These are phyloP conservation scores for Colletotrichum theobromicola DNA, from an alignment of 2,329 filamentous ascomycete species.

Conservation along the genomic window DNA sequence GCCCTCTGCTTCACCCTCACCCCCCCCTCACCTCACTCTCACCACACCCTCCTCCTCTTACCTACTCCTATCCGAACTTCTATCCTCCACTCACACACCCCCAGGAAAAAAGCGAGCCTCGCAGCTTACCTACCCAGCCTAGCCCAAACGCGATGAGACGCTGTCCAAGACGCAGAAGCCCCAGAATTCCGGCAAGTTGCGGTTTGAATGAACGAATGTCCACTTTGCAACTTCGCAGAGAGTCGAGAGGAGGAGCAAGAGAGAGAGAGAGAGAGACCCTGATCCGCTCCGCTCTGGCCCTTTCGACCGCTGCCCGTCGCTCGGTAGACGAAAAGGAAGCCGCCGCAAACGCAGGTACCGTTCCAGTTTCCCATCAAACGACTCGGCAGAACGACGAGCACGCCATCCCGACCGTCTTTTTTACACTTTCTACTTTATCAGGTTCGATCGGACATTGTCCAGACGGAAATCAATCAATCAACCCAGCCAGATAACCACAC, in stretches of 20 bases:
- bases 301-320: background rate
- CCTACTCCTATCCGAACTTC: background rate
- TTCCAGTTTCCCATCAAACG: background rate
- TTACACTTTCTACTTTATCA: background rate
- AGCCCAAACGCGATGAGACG: background rate
- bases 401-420: background rate
- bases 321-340: background rate
- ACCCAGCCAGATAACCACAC: no score
- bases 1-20: background rate
- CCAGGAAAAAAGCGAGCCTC: background rate
- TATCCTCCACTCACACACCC: background rate
- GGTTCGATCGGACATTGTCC: background rate
- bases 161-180: background rate
- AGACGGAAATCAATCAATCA: background rate
- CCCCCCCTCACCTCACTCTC: background rate
- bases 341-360: background rate
- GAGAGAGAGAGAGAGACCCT: background rate
- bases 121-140: background rate
- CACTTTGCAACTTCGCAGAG: background rate
- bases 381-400: background rate
- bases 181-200: background rate
- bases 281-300: background rate
- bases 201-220: background rate
- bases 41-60: background rate
- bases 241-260: no score